These are phyloP conservation scores for Xylaria sp. DNA, from an alignment of 2,329 filamentous ascomycete species.

Conservation along the genomic window DNA sequence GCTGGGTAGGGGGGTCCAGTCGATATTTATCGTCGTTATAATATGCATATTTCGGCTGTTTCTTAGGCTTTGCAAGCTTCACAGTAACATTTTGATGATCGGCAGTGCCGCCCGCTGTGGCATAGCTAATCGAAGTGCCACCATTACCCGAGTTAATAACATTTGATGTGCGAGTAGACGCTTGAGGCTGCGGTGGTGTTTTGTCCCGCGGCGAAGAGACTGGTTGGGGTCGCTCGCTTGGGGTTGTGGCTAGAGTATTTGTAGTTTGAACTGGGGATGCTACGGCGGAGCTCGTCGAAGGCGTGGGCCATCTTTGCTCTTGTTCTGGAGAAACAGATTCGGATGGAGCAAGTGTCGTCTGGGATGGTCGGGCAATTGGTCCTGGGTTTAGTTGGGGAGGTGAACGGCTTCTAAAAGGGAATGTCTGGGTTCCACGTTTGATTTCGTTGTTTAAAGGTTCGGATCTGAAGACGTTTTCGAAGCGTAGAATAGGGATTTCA, in stretches of 20 bases:
- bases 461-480: slow-evolving; percentile 49
- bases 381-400: slow-evolving; percentile 39
- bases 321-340: slow-evolving; percentile 38
- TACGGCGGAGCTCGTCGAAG: slow-evolving; percentile 28
- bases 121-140: slow-evolving; percentile 52
- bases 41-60: slow-evolving; percentile 47
- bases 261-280: slow-evolving; percentile 30
- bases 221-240: slow-evolving; percentile 24
- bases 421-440: slow-evolving; percentile 40
- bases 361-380: slow-evolving; percentile 44
- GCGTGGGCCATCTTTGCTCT: slow-evolving; percentile 23
- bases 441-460: slow-evolving; percentile 49
- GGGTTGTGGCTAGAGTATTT: slow-evolving; percentile 22
- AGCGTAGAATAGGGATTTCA: slow-evolving; percentile 49
- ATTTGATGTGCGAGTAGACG: slow-evolving; percentile 41
- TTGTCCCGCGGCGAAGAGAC: slow-evolving; percentile 24
- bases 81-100: slow-evolving; percentile 51
- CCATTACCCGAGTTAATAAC: slow-evolving; percentile 51
- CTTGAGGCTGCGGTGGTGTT: slow-evolving; percentile 23
- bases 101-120: slow-evolving; percentile 48
- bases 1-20: slow-evolving; percentile 48
- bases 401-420: slow-evolving; percentile 41
- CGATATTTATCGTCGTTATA: slow-evolving; percentile 49
- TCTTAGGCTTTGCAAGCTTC: slow-evolving; percentile 50
- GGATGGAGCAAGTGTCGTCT: slow-evolving; percentile 33